phyloP scores from a whole-genome alignment of 805 yeast genomes.

The Saccharomycopsis microspora region DNA sequence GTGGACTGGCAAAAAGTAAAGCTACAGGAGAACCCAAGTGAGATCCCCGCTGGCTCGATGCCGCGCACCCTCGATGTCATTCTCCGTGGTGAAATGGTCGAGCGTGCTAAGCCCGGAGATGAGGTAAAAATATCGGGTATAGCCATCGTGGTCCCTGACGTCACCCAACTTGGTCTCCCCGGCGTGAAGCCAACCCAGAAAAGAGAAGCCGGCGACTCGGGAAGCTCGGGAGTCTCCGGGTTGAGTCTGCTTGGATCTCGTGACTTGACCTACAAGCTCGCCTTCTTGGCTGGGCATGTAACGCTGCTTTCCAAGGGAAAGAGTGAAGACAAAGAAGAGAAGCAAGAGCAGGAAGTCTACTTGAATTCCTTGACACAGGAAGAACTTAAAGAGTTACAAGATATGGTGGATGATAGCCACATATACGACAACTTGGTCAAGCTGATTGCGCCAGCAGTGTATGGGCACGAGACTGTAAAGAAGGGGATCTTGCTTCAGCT shows the following conservation, averaged over 20 bases:
- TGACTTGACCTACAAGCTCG: slow-evolving; percentile 83
- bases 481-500: slow-evolving; percentile 84
- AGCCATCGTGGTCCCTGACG: slow-evolving; percentile 90
- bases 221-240: slow-evolving; percentile 74
- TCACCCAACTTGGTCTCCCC: slow-evolving; percentile 86
- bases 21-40: slow-evolving; percentile 91
- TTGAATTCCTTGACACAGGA: slow-evolving; percentile 67
- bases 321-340: slow-evolving; percentile 29
- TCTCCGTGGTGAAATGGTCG: slow-evolving; percentile 88
- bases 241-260: slow-evolving; percentile 85
- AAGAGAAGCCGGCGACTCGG: slow-evolving; percentile 44
- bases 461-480: slow-evolving; percentile 89
- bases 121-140: slow-evolving; percentile 90
- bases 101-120: slow-evolving; percentile 95
- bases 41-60: slow-evolving; percentile 98
- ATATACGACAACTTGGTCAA: slow-evolving; percentile 75
- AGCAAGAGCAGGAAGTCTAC: slow-evolving; percentile 67
- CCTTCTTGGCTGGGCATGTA: slow-evolving; percentile 88
- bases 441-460: slow-evolving; percentile 92
- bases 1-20: slow-evolving; percentile 95
- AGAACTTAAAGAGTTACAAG: slow-evolving; percentile 75
- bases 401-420: slow-evolving; percentile 83
- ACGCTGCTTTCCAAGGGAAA: slow-evolving; percentile 38
- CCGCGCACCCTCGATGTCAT: slow-evolving; percentile 93
- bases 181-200: slow-evolving; percentile 84